These are phyloP conservation scores for Nitzschia palea DNA, from an alignment of 108 stramenopile species.

Conservation along the genomic window DNA sequence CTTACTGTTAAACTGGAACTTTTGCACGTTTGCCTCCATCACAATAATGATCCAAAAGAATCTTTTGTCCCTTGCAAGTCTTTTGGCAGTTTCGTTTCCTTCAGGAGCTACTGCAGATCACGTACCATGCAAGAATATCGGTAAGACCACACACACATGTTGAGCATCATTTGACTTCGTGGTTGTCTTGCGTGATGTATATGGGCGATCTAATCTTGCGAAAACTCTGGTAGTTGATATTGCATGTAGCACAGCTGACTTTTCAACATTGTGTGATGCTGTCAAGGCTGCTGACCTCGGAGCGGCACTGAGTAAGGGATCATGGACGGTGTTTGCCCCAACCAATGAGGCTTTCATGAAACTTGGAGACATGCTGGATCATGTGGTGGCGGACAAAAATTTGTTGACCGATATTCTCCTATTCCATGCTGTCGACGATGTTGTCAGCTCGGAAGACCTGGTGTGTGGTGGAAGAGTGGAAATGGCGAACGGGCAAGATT, in stretches of 20 bases:
- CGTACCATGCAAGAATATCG: too few relatives aligned
- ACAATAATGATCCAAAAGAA: too few relatives aligned
- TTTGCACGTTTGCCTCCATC: too few relatives aligned
- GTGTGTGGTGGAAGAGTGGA: conserved; percentile 25
- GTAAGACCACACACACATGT: too few relatives aligned
- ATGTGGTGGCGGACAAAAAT: conserved; percentile 6
- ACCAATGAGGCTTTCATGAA: conserved; percentile 20
- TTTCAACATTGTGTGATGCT: conserved; percentile 40
- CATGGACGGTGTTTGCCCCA: conserved; percentile 27
- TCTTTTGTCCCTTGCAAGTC: too few relatives aligned
- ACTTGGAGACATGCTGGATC: conserved; percentile 1
- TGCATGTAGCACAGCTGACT: conserved; percentile 28
- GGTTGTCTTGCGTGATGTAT: too few relatives aligned
- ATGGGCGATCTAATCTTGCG: not conserved
- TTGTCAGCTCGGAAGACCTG: not conserved
- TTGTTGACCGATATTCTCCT: conserved; percentile 26
- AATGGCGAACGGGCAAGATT: conserved; percentile 35
- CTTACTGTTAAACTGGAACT: too few relatives aligned
- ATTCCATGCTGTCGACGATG: conserved; percentile 14
- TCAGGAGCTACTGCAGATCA: too few relatives aligned
- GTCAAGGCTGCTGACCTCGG: conserved; percentile 36
- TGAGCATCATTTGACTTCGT: too few relatives aligned
- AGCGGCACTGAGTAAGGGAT: conserved; percentile 31
- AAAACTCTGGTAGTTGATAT: conserved; percentile 18
- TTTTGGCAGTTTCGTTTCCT: too few relatives aligned